These are phyloP conservation scores for Candida hungchunana DNA, from an alignment of 805 yeast genomes.

Conservation along the genomic window DNA sequence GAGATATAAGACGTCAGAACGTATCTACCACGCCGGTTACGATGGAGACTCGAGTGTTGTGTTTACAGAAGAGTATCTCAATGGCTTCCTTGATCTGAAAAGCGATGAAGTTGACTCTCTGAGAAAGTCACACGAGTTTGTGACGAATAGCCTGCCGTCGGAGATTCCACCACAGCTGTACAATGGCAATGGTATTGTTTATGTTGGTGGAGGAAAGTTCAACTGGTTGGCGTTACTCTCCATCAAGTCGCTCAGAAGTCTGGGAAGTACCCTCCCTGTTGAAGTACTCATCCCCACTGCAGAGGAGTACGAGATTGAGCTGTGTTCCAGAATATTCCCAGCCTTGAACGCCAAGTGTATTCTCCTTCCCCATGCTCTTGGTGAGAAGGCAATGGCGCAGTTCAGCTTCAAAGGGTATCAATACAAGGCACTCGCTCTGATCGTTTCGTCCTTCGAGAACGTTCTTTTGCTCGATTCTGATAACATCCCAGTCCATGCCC, in stretches of 20 bases:
- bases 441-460: conserved; percentile 70
- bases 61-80: conserved; percentile 51
- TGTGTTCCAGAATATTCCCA: conserved; percentile 62
- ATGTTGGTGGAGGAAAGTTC: conserved; percentile 59
- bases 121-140: conserved; percentile 42
- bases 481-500: conserved; percentile 61
- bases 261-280: conserved; percentile 55
- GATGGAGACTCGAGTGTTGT: conserved; percentile 36
- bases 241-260: conserved; percentile 42
- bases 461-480: conserved; percentile 72
- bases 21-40: conserved; percentile 54
- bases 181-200: conserved; percentile 55
- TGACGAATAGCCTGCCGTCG: conserved; percentile 46
- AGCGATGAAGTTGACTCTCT: conserved; percentile 40
- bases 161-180: conserved; percentile 42
- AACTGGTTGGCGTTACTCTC: conserved; percentile 52
- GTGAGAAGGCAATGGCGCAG: conserved; percentile 44
- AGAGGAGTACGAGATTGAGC: conserved; percentile 64
- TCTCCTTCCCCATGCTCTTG: conserved; percentile 56
- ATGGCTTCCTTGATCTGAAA: conserved; percentile 43
- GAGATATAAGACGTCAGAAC: conserved; percentile 39
- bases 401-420: conserved; percentile 61
- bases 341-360: conserved; percentile 60
- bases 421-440: conserved; percentile 60
- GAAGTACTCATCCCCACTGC: conserved; percentile 66